These are phyloP conservation scores for Acanthamoeba triangularis DNA, from an alignment of 208 protist genomes.

Conservation along the genomic window DNA sequence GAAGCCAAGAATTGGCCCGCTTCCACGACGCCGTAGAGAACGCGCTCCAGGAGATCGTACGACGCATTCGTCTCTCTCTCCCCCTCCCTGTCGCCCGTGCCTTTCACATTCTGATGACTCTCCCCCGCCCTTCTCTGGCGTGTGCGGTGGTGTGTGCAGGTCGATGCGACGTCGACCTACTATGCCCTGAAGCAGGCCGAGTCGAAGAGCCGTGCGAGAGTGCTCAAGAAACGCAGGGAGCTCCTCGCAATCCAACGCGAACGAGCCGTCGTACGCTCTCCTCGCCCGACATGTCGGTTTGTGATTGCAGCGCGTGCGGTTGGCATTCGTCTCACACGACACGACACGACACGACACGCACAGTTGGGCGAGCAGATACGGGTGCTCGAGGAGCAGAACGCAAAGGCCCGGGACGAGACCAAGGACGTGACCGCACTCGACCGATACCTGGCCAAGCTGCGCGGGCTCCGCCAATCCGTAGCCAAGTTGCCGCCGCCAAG, in stretches of 20 bases:
- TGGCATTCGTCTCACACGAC: background rate
- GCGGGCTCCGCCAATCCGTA: background rate
- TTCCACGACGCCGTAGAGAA: too few relatives aligned
- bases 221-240: background rate
- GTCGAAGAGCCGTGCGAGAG: background rate
- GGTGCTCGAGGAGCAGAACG: background rate
- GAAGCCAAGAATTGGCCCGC: too few relatives aligned
- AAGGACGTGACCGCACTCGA: background rate
- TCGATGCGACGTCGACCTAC: background rate
- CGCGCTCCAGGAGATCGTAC: too few relatives aligned
- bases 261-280: background rate
- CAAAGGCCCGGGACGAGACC: background rate
- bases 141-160: background rate
- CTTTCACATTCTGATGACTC: too few relatives aligned
- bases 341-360: background rate
- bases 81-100: too few relatives aligned
- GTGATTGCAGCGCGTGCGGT: background rate
- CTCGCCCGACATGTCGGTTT: background rate
- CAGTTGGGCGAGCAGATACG: slow-evolving; percentile 5
- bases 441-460: slow-evolving; percentile 1
- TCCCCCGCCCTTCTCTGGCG: too few relatives aligned
- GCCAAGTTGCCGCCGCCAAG: background rate
- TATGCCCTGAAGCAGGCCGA: background rate
- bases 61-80: too few relatives aligned
- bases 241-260: background rate